Percentiles rank a stretch among this genome's conserved stretches.
These are phyloP conservation scores for Phytophthora kernoviae DNA, from an alignment of 352 stramenopile species.

Conservation along the genomic window DNA sequence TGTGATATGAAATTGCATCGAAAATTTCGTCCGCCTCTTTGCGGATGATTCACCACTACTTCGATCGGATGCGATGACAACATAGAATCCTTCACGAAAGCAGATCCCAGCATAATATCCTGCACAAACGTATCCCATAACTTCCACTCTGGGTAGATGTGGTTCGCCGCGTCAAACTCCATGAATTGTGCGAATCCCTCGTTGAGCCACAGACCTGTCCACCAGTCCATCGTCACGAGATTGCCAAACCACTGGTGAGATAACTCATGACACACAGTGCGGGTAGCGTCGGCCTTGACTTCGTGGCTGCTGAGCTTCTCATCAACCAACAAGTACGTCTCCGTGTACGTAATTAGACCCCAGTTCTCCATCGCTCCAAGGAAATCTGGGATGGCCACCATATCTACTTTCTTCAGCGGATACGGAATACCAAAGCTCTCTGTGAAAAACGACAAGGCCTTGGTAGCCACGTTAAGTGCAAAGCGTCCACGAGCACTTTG, in stretches of 20 bases:
- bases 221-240: slow-evolving; percentile 98
- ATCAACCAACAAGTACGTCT: slow-evolving; percentile 91
- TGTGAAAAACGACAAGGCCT: slow-evolving; percentile 76
- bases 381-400: slow-evolving; percentile 96
- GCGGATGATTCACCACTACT: slow-evolving; percentile 91
- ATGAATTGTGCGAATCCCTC: slow-evolving; percentile 98
- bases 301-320: slow-evolving; percentile 60
- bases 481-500: slow-evolving; percentile 92
- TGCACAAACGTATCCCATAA: slow-evolving; percentile 97
- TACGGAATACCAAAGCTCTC: slow-evolving; percentile 89
- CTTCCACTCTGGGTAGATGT: slow-evolving; percentile 93
- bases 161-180: slow-evolving; percentile 94
- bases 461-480: slow-evolving; percentile 77
- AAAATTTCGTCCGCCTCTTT: slow-evolving; percentile 99
- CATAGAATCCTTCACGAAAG: slow-evolving; percentile 93
- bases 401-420: slow-evolving; percentile 98
- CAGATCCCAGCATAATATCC: slow-evolving; percentile 65
- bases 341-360: slow-evolving; percentile 96
- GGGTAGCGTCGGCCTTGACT: slow-evolving; percentile 80
- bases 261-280: slow-evolving; percentile 97
- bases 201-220: slow-evolving; percentile 96
- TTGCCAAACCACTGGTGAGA: slow-evolving; percentile 98
- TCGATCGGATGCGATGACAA: slow-evolving; percentile 94
- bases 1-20: slow-evolving; percentile 97
- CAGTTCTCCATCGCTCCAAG: slow-evolving; percentile 96